Percentiles rank a stretch among this genome's conserved stretches.
Evolutionary conservation across 2,329 filamentous ascomycete species (phyloP).

Genomic region (Microsporum audouinii): DNA sequence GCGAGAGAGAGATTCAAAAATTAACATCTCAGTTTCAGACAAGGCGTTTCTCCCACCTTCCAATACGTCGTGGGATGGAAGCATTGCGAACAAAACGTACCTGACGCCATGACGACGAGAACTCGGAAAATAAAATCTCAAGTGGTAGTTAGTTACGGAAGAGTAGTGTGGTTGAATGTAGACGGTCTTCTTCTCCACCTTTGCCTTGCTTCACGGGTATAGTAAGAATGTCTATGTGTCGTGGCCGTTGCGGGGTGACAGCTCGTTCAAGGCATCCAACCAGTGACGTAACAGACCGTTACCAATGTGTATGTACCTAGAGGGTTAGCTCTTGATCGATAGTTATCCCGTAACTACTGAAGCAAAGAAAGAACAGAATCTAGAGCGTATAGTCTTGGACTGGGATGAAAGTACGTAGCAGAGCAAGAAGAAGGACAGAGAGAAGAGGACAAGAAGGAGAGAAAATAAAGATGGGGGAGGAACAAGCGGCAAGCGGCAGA

Average conservation of each 20-base stretch:
- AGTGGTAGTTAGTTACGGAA: background rate
- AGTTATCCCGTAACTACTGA: background rate
- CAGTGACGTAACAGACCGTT: background rate
- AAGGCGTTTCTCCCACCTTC: background rate
- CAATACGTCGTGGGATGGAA: background rate
- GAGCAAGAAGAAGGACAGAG: background rate
- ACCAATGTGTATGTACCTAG: background rate
- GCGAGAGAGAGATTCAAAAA: conserved; percentile 2
- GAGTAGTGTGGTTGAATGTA: background rate
- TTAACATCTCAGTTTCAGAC: background rate
- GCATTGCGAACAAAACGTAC: background rate
- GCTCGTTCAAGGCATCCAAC: background rate
- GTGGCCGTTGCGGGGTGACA: background rate
- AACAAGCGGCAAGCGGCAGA: background rate
- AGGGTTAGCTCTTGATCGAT: background rate
- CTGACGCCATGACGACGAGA: background rate
- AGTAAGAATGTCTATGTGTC: background rate
- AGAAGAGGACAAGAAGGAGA: background rate
- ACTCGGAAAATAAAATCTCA: background rate
- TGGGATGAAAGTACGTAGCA: background rate
- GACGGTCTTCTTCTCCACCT: too few relatives aligned
- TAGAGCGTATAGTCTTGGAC: background rate
- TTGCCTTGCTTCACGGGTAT: background rate
- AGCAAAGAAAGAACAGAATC: background rate
- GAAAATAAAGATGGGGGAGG: background rate